Evolutionary conservation across 768 basidiomycete genomes (phyloP).

Genomic region (Auricularia sp.): DNA sequence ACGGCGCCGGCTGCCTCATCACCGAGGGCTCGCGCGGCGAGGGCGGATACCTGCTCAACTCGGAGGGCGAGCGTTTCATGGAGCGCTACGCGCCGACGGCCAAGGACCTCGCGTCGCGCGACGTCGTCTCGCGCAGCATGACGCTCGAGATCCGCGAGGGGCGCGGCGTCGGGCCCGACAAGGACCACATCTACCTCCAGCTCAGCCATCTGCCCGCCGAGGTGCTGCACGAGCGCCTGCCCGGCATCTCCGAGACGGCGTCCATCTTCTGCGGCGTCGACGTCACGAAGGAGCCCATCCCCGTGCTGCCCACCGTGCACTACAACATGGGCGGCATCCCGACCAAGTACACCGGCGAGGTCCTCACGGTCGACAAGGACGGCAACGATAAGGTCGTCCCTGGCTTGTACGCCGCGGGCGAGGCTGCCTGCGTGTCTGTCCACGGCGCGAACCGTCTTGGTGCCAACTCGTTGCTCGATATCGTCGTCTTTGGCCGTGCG

Average conservation of each 20-base stretch:
- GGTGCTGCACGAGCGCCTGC: slow-evolving; percentile 89
- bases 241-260: slow-evolving; percentile 99
- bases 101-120: slow-evolving; percentile 98
- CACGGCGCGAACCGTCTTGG: slow-evolving; percentile 99
- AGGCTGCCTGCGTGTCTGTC: slow-evolving; percentile 97
- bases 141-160: slow-evolving; percentile 98
- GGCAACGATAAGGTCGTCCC: slow-evolving; percentile 93
- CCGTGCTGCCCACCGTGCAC: slow-evolving; percentile 95
- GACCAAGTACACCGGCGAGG: slow-evolving; percentile 96
- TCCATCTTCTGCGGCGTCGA: slow-evolving; percentile 98
- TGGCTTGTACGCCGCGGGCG: slow-evolving; percentile 95
- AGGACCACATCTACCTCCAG: slow-evolving; percentile 94
- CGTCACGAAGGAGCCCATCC: slow-evolving; percentile 99
- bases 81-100: slow-evolving; percentile 99
- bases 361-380: slow-evolving; percentile 72
- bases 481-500: slow-evolving; percentile 99
- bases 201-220: slow-evolving; percentile 95
- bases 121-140: slow-evolving; percentile 99
- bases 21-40: slow-evolving; percentile 99
- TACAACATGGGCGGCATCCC: slow-evolving; percentile 99
- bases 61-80: slow-evolving; percentile 99
- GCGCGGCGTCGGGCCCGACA: slow-evolving; percentile 96
- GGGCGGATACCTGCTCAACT: slow-evolving; percentile 96
- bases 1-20: slow-evolving; percentile 97
- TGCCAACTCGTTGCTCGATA: slow-evolving; percentile 96